phyloP scores from a whole-genome alignment of 1,284 basidiomycete genomes.

The Leccinum pachyderme region DNA sequence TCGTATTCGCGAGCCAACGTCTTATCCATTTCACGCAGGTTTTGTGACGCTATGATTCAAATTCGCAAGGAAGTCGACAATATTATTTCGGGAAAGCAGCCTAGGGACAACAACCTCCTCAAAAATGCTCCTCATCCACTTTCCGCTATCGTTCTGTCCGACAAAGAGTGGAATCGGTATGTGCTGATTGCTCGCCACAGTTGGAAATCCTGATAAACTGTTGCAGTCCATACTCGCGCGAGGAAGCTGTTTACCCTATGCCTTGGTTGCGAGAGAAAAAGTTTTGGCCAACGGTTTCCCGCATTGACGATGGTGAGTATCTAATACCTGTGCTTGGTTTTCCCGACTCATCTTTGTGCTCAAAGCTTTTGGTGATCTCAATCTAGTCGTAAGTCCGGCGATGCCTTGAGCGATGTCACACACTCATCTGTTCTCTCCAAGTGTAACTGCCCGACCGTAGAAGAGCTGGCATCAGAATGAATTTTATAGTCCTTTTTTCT shows the following conservation, averaged over 20 bases:
- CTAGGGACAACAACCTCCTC: conserved; percentile 85
- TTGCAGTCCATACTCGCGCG: conserved; percentile 78
- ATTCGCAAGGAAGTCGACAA: conserved; percentile 93
- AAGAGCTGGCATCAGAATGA: conserved; percentile 54
- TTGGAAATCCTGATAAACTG: background rate
- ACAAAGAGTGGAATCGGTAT: conserved; percentile 81
- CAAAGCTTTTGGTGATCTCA: conserved; percentile 77
- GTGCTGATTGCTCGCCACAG: conserved; percentile 23
- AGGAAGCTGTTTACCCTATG: conserved; percentile 83
- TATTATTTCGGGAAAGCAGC: conserved; percentile 81
- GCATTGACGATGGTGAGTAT: conserved; percentile 84
- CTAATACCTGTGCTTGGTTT: background rate
- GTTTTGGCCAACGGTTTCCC: conserved; percentile 90
- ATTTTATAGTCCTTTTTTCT: conserved; percentile 6
- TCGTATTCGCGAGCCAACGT: background rate
- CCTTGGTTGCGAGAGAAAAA: conserved; percentile 80
- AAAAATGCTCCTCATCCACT: conserved; percentile 94
- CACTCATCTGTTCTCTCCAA: conserved; percentile 27
- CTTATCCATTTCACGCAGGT: conserved; percentile 43
- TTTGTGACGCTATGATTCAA: conserved; percentile 96
- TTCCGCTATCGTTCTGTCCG: conserved; percentile 65
- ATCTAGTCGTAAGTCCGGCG: conserved; percentile 64
- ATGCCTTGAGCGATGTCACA: background rate
- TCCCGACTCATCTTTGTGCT: conserved; percentile 3
- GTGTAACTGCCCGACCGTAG: conserved; percentile 90